phyloP scores from a whole-genome alignment of 192 early-diverging fungal species.

The Cetraspora pellucida region DNA sequence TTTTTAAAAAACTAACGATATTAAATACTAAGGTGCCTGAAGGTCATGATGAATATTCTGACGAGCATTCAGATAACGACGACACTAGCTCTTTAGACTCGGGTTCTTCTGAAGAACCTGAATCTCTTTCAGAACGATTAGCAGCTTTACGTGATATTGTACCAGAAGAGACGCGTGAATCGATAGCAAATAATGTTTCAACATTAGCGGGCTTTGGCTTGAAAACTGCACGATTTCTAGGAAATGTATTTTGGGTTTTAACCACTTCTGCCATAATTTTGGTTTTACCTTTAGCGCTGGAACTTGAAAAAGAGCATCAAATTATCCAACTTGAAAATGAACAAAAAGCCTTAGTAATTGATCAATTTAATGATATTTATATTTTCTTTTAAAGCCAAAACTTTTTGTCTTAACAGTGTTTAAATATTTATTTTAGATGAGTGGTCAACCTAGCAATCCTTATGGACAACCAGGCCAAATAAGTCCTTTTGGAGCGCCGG shows the following conservation, averaged over 20 bases:
- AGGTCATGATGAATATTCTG: constrained; percentile 53
- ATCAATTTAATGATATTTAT: constrained; percentile 12
- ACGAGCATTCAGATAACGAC: constrained; percentile 49
- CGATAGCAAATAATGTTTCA: constrained; percentile 61
- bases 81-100: constrained; percentile 65
- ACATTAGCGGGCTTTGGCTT: constrained; percentile 61
- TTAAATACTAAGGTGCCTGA: constrained; percentile 55
- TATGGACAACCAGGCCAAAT: constrained; percentile 18
- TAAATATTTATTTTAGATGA: neutral
- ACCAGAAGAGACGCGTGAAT: constrained; percentile 70
- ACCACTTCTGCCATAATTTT: constrained; percentile 84
- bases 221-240: constrained; percentile 63
- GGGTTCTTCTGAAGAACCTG: constrained; percentile 75
- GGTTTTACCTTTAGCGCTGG: constrained; percentile 82
- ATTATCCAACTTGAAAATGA: constrained; percentile 79
- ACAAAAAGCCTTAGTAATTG: constrained; percentile 20
- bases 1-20: constrained; percentile 42
- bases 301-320: constrained; percentile 85
- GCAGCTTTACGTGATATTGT: constrained; percentile 86
- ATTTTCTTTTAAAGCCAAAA: neutral
- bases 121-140: constrained; percentile 82
- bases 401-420: neutral
- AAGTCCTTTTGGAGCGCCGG: neutral
- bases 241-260: constrained; percentile 87
- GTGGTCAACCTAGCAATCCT: neutral